Conservation (phyloP, 768 basidiomycete species). For the Boletus reticuloceps region DNA sequence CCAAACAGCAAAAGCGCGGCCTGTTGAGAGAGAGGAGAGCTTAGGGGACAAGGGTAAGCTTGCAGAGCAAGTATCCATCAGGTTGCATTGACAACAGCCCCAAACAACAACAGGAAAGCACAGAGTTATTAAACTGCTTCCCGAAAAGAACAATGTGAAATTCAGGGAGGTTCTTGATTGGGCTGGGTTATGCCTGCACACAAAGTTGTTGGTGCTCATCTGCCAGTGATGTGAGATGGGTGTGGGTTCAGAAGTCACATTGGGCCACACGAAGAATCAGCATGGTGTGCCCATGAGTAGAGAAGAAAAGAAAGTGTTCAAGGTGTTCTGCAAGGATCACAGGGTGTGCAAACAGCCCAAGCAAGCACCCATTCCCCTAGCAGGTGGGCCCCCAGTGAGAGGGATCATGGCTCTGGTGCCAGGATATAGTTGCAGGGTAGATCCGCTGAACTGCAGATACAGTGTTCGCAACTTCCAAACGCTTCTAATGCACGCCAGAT, state of each 20-base stretch:
- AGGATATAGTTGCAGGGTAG: slow-evolving; percentile 2
- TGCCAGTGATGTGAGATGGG: neutral
- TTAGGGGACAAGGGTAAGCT: no score
- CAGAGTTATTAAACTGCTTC: neutral
- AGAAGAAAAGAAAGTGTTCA: neutral
- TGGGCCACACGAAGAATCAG: slow-evolving; percentile 3
- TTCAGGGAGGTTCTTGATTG: neutral
- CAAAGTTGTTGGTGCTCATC: neutral
- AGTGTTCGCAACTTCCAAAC: neutral
- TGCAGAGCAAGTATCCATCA: no score
- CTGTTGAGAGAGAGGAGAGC: no score
- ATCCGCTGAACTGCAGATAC: slow-evolving; percentile 1
- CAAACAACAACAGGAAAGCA: neutral
- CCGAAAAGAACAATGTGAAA: neutral
- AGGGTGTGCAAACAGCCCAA: neutral
- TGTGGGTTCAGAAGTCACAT: neutral
- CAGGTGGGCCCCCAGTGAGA: neutral
- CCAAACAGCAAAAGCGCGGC: no score
- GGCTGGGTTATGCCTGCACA: neutral
- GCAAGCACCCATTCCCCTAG: neutral
- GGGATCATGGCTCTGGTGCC: neutral
- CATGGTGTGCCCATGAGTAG: neutral
- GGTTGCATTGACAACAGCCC: no score
- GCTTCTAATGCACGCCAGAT: neutral
- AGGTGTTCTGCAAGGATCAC: neutral